A percentile compares a stretch with the other conserved stretches of the same genome.
These are phyloP conservation scores for Aspergillus transmontanensis DNA, from an alignment of 2,329 filamentous ascomycete species.

Conservation along the genomic window DNA sequence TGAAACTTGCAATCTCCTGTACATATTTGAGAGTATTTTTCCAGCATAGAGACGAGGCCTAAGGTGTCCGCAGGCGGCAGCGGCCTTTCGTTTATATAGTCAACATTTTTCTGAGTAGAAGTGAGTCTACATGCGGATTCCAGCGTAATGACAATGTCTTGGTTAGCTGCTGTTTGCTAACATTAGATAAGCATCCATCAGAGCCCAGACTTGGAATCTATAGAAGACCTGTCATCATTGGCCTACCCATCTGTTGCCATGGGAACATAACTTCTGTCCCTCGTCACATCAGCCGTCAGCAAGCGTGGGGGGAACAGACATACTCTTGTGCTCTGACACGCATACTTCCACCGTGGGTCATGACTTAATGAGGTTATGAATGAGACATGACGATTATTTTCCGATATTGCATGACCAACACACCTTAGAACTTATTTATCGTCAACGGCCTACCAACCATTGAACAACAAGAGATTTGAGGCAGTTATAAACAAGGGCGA, in stretches of 20 bases:
- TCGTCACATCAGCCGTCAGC: background rate
- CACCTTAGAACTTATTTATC: background rate
- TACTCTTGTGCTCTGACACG: background rate
- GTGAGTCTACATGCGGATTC: background rate
- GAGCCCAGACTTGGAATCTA: background rate
- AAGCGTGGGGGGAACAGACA: background rate
- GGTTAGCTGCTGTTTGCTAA: background rate
- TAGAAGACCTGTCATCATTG: background rate
- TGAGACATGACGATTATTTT: background rate
- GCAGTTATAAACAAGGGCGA: background rate
- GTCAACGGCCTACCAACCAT: background rate
- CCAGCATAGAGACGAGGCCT: conserved; percentile 26
- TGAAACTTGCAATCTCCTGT: conserved; percentile 34
- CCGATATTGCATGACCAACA: background rate
- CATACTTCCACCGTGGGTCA: background rate
- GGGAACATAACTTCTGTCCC: conserved; percentile 20
- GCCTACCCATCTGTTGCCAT: conserved; percentile 23
- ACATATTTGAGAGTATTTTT: conserved; percentile 30
- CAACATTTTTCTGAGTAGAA: background rate
- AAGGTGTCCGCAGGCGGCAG: conserved; percentile 19
- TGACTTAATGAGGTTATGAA: background rate
- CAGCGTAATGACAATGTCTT: background rate
- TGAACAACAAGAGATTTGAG: background rate
- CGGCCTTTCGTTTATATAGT: conserved; percentile 11
- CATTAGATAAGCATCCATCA: background rate